Percentiles rank a stretch among this genome's conserved stretches.
Conservation (phyloP, 257 asterid species). For the Solanum dulcamara region DNA sequence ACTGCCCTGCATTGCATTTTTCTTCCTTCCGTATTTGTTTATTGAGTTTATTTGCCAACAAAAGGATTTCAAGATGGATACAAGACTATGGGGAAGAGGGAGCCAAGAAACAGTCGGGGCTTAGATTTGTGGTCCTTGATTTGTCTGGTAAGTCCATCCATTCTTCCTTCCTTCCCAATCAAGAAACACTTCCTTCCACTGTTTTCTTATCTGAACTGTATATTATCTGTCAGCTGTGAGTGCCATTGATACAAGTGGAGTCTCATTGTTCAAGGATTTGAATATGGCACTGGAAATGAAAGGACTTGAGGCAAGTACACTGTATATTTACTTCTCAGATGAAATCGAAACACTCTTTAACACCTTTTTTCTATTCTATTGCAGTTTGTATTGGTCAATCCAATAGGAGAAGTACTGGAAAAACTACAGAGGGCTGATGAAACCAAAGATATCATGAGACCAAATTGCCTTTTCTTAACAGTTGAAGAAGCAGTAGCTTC, state of each 20-base stretch:
- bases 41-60: neutral
- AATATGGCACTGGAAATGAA: slow-evolving; percentile 46
- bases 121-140: slow-evolving; percentile 59
- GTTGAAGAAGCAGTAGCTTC: slow-evolving; percentile 70
- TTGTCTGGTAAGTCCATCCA: slow-evolving; percentile 47
- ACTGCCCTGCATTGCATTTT: neutral
- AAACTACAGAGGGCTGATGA: slow-evolving; percentile 52
- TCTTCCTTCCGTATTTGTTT: neutral
- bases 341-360: neutral
- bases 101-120: slow-evolving; percentile 20
- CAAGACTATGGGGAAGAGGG: slow-evolving; percentile 47
- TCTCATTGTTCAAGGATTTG: slow-evolving; percentile 69
- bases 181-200: neutral
- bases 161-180: neutral
- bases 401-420: slow-evolving; percentile 71
- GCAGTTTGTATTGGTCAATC: slow-evolving; percentile 83
- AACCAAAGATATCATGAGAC: slow-evolving; percentile 29
- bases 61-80: slow-evolving; percentile 75
- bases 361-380: neutral
- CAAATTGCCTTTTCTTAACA: slow-evolving; percentile 68
- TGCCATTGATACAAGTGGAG: slow-evolving; percentile 67
- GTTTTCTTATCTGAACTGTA: neutral
- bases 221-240: slow-evolving; percentile 46
- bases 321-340: neutral
- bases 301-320: slow-evolving; percentile 51